Conservation (phyloP, 805 yeast species). For the Cyberlindnera saturnus region DNA sequence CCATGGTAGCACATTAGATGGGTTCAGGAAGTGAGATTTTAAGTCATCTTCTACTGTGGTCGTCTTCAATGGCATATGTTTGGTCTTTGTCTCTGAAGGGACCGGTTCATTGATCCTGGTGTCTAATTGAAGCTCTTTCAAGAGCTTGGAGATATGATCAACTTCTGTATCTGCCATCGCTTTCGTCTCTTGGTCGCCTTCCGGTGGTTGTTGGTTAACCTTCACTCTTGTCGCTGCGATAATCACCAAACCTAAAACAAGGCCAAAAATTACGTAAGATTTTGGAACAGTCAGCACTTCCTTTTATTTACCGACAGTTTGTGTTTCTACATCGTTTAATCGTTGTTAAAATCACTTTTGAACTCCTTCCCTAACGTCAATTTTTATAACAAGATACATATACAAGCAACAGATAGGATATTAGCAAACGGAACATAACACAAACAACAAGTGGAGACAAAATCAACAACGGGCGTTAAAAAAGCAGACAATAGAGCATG, state of each 20-base stretch:
- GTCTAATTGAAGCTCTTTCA: slow-evolving; percentile 3
- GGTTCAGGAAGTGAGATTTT: slow-evolving; percentile 46
- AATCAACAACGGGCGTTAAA: not conserved
- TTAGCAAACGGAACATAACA: too few species aligned
- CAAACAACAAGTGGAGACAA: not conserved
- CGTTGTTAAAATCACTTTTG: slow-evolving; percentile 5
- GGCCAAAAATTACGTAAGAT: too few species aligned
- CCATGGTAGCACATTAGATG: slow-evolving; percentile 60
- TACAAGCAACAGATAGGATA: not conserved
- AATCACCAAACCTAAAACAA: too few species aligned
- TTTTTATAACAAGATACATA: not conserved
- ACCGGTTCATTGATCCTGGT: not conserved
- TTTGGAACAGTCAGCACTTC: too few species aligned
- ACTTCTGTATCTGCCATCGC: slow-evolving; percentile 15
- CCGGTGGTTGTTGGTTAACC: too few species aligned
- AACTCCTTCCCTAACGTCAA: not conserved
- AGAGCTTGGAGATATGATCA: slow-evolving; percentile 3
- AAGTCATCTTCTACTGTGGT: slow-evolving; percentile 15
- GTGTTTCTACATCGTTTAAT: too few species aligned
- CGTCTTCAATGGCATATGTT: not conserved
- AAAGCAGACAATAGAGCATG: not conserved
- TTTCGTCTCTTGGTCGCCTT: too few species aligned
- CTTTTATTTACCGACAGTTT: not conserved
- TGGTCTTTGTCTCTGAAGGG: slow-evolving; percentile 1
- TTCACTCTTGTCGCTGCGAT: too few species aligned